A percentile compares a stretch with the other conserved stretches of the same genome.
These are phyloP conservation scores for Ochetophila trinervis DNA, from an alignment of 306 rosid genomes.

Conservation along the genomic window DNA sequence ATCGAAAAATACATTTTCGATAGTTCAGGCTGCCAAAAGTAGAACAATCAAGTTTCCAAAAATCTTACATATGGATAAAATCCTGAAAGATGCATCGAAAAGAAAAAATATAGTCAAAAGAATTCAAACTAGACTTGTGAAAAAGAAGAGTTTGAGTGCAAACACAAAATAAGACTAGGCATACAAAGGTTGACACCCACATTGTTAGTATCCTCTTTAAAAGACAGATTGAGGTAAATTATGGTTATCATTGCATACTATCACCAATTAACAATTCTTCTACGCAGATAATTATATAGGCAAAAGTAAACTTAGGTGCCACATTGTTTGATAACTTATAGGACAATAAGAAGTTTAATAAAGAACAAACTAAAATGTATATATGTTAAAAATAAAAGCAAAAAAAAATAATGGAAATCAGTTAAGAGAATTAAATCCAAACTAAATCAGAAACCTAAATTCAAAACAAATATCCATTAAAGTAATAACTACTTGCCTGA, in stretches of 20 bases:
- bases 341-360: background rate
- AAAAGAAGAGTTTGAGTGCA: background rate
- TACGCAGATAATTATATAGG: background rate
- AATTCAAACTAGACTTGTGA: background rate
- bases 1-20: background rate
- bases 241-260: background rate
- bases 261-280: background rate
- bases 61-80: slow-evolving; percentile 1
- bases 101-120: background rate
- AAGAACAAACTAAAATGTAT: background rate
- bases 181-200: background rate
- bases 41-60: slow-evolving; percentile 8
- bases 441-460: background rate
- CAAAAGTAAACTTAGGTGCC: background rate
- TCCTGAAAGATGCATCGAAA: background rate
- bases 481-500: slow-evolving; percentile 28
- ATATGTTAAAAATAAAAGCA: background rate
- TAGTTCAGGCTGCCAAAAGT: background rate
- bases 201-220: background rate
- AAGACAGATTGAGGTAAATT: background rate
- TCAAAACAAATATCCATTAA: slow-evolving; percentile 11
- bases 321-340: background rate
- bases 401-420: background rate
- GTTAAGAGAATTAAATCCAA: background rate
- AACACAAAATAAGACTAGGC: background rate